Percentiles rank a stretch among this genome's conserved stretches.
phyloP scores from a whole-genome alignment of 352 stramenopile genomes.

The Phytophthora melonis region DNA sequence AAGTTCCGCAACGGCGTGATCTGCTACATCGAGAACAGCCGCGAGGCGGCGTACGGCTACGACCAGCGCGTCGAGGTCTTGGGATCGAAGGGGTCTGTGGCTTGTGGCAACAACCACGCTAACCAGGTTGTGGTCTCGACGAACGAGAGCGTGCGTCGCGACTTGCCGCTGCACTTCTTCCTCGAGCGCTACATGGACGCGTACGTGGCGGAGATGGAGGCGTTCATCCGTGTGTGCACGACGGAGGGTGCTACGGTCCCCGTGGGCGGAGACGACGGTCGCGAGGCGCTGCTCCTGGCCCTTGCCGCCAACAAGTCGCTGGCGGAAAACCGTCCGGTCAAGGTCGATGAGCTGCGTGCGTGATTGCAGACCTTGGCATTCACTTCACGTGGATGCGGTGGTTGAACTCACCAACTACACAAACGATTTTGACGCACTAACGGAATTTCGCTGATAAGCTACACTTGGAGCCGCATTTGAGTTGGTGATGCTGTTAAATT shows the following conservation, averaged over 20 bases:
- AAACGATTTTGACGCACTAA: too few species aligned
- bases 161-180: conserved; percentile 96
- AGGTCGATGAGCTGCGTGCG: conserved; percentile 57
- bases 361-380: neutral
- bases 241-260: conserved; percentile 49
- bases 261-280: conserved; percentile 66
- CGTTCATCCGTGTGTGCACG: conserved; percentile 69
- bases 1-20: conserved; percentile 92
- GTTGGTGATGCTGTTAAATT: neutral
- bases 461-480: too few species aligned
- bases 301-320: conserved; percentile 75
- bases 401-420: too few species aligned
- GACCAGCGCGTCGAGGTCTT: conserved; percentile 96
- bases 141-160: conserved; percentile 53
- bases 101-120: conserved; percentile 94
- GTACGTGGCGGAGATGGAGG: conserved; percentile 73
- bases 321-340: conserved; percentile 73
- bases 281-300: conserved; percentile 73
- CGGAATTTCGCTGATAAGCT: too few species aligned
- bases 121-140: conserved; percentile 85
- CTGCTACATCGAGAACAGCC: conserved; percentile 95
- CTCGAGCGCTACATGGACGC: conserved; percentile 94
- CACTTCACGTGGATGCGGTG: too few species aligned
- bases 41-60: conserved; percentile 95
- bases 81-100: conserved; percentile 91